These are phyloP conservation scores for Rachicladosporium sp. DNA, from an alignment of 2,329 filamentous ascomycete genomes.

Conservation along the genomic window DNA sequence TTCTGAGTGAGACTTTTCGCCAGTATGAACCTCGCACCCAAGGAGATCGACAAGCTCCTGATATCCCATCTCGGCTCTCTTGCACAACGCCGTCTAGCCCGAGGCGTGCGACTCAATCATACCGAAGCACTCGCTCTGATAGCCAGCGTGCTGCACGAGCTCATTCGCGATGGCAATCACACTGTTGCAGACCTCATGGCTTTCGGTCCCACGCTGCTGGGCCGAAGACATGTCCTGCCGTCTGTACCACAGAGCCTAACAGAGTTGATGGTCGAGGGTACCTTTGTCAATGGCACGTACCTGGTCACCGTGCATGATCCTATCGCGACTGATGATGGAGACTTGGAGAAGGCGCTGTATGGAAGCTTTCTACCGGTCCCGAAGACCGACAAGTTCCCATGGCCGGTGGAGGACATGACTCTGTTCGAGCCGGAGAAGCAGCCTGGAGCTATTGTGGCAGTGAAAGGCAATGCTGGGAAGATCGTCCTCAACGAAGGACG, in stretches of 20 bases:
- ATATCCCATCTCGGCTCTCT: conserved; percentile 80
- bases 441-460: conserved; percentile 65
- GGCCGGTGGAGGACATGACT: conserved; percentile 37
- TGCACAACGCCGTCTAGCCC: conserved; percentile 74
- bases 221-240: conserved; percentile 79
- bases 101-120: conserved; percentile 82
- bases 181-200: conserved; percentile 91
- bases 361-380: conserved; percentile 82
- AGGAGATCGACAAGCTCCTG: conserved; percentile 84
- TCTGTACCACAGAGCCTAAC: conserved; percentile 66
- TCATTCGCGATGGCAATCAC: conserved; percentile 92
- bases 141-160: conserved; percentile 80
- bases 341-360: conserved; percentile 77
- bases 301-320: conserved; percentile 90
- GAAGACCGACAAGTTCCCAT: conserved; percentile 47
- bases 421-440: conserved; percentile 54
- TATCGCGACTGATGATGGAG: conserved; percentile 72
- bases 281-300: conserved; percentile 80
- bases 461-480: conserved; percentile 40
- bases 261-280: conserved; percentile 88
- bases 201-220: conserved; percentile 81
- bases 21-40: no score
- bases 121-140: conserved; percentile 72
- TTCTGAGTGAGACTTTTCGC: no score
- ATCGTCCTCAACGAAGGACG: conserved; percentile 61